Percentiles rank a stretch among this genome's conserved stretches.
Conservation (phyloP, 2,329 filamentous ascomycete species). For the Fusarium proliferatum region DNA sequence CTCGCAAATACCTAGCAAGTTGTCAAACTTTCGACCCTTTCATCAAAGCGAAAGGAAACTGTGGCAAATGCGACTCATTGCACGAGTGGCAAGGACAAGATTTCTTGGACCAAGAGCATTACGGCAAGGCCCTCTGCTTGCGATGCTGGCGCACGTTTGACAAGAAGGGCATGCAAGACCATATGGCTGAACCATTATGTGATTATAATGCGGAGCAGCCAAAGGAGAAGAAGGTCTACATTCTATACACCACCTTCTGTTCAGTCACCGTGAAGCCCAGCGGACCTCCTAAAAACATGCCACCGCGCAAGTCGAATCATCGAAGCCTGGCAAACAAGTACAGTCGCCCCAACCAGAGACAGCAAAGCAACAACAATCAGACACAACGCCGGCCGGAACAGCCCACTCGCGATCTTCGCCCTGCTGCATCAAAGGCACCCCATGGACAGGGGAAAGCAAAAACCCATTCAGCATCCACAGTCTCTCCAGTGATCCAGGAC, state of each 20-base stretch:
- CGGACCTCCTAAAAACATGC: slow-evolving; percentile 2
- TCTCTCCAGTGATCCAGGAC: neutral
- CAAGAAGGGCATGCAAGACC: slow-evolving; percentile 29
- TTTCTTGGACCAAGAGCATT: slow-evolving; percentile 14
- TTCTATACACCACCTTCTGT: slow-evolving; percentile 35
- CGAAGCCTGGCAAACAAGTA: neutral
- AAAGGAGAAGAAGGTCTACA: slow-evolving; percentile 31
- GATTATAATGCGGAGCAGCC: slow-evolving; percentile 31
- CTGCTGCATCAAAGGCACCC: neutral
- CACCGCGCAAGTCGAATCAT: neutral
- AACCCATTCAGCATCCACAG: neutral
- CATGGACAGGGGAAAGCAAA: neutral
- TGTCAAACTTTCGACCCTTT: slow-evolving; percentile 14
- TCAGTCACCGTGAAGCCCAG: slow-evolving; percentile 20
- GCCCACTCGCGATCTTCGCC: neutral
- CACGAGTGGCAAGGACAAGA: slow-evolving; percentile 27
- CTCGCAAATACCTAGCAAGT: slow-evolving; percentile 31
- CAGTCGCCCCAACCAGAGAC: neutral
- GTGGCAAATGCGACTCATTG: slow-evolving; percentile 22
- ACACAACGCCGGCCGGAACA: neutral
- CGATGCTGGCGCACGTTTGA: slow-evolving; percentile 33
- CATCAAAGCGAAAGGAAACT: slow-evolving; percentile 32
- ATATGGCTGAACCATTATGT: slow-evolving; percentile 28
- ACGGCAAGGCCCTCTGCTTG: slow-evolving; percentile 30
- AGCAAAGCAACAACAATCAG: neutral